phyloP scores from a whole-genome alignment of 2,329 filamentous ascomycete species.

The Talaromyces albobiverticillius region DNA sequence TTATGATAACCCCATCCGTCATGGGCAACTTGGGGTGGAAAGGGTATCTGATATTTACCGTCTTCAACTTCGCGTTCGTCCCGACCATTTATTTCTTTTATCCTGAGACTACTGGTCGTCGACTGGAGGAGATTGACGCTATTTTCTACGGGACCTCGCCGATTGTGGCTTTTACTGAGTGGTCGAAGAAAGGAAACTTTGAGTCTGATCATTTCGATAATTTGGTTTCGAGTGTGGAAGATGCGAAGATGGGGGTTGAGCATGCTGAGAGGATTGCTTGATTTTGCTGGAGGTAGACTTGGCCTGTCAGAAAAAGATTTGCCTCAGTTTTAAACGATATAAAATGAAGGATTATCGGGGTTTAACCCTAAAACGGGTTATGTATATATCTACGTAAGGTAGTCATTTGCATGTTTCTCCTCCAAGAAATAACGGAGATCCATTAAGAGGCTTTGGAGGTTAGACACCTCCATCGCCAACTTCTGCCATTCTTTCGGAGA shows the following conservation, averaged over 20 bases:
- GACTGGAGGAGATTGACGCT: slow-evolving; percentile 23
- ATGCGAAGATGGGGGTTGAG: neutral
- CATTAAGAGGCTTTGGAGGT: too few relatives aligned
- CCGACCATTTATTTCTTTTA: slow-evolving; percentile 22
- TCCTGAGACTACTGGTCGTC: slow-evolving; percentile 21
- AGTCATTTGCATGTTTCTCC: too few relatives aligned
- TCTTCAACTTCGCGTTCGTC: slow-evolving; percentile 24
- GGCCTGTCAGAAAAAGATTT: too few relatives aligned
- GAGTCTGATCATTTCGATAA: slow-evolving; percentile 16
- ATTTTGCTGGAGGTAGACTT: neutral
- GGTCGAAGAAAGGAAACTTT: slow-evolving; percentile 11
- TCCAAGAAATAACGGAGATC: too few relatives aligned
- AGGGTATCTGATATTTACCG: slow-evolving; percentile 21
- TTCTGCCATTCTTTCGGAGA: too few relatives aligned
- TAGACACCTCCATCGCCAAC: too few relatives aligned
- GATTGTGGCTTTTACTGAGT: slow-evolving; percentile 14
- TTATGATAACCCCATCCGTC: slow-evolving; percentile 21
- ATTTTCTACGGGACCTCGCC: slow-evolving; percentile 19
- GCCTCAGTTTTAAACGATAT: too few relatives aligned
- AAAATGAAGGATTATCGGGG: too few relatives aligned
- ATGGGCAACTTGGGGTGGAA: slow-evolving; percentile 20
- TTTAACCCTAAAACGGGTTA: too few relatives aligned
- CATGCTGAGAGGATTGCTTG: neutral
- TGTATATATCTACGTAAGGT: too few relatives aligned
- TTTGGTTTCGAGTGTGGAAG: slow-evolving; percentile 2